These are phyloP conservation scores for Naematelia aurantialba DNA, from an alignment of 768 basidiomycete genomes.

Conservation along the genomic window DNA sequence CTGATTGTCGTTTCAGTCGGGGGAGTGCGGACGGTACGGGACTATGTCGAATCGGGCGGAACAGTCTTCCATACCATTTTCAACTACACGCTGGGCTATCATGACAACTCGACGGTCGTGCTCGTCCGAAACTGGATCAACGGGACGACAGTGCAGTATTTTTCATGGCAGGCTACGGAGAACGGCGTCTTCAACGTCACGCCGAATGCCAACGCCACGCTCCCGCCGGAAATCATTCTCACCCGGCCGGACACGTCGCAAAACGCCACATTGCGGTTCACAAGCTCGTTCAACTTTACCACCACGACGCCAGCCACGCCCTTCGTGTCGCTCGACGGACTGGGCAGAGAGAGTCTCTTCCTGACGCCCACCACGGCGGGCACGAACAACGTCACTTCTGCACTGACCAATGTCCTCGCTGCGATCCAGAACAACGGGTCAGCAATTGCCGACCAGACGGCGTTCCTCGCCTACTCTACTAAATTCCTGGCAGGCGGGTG, in stretches of 20 bases:
- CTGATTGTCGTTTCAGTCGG: conserved; percentile 47
- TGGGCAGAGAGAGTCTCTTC: conserved; percentile 50
- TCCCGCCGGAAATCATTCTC: conserved; percentile 51
- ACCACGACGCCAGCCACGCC: conserved; percentile 45
- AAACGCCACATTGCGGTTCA: conserved; percentile 39
- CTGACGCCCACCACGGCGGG: conserved; percentile 25
- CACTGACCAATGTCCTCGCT: conserved; percentile 43
- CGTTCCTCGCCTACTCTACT: conserved; percentile 53
- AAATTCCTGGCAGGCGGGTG: conserved; percentile 56
- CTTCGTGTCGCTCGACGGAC: conserved; percentile 42
- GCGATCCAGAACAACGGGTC: conserved; percentile 43
- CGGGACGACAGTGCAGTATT: conserved; percentile 47
- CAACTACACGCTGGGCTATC: conserved; percentile 53
- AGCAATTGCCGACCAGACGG: conserved; percentile 45
- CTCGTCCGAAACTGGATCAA: conserved; percentile 55
- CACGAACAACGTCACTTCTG: conserved; percentile 38
- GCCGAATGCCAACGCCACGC: conserved; percentile 47
- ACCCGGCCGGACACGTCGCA: conserved; percentile 36
- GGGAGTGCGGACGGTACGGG: conserved; percentile 54
- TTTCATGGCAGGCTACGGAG: conserved; percentile 43
- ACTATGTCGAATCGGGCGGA: conserved; percentile 52
- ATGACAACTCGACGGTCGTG: conserved; percentile 50
- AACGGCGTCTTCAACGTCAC: conserved; percentile 51
- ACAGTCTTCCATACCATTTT: conserved; percentile 51
- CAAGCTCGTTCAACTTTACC: conserved; percentile 52